Base-by-base conservation (phyloP, 352 stramenopile genomes). In the Phytophthora meadii region DNA sequence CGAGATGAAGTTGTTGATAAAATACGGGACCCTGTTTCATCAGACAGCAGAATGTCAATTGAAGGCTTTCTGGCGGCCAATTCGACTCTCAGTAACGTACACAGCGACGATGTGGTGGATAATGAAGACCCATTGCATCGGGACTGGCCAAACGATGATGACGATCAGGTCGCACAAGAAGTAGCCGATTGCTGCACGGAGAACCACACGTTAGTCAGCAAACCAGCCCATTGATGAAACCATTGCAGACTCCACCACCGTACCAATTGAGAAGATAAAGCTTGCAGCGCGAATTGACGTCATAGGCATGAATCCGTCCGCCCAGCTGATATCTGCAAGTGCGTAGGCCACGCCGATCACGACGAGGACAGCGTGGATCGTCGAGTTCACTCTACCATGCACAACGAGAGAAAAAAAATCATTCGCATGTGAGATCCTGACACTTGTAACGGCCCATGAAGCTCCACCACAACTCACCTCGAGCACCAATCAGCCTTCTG, bases 1-100 rank as follows among this genome's bases (percentile, higher is more conserved):
- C 46, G 87, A 87, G 15, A 91, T 64, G 54, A 94, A 94, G 68
- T 94, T 94, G 81, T 94, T 93, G 71, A 94, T 91, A 10, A 87
- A 80, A 64, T 94, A 94, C 34, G 87, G 87, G 9, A 93, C 63
- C 11, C 85, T 93, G 57, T 34, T 22, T 5, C 5, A 41, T 17
- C 11, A 40, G 32, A 42, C 14, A 69, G 15, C 24, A 49, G 6
- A 34, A 22, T 32, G 19, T 54, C 22, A 50, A 24, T 41, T 49
- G 27, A 45, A 24, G 28, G 8, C n/a, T 17, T n/a, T 14, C 15
- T 52, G 27, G 25, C 36, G 15, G 7, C 2, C 25, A 24, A 10
- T n/a, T 39, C 5, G 58, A 42, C 32, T 32, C 19, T n/a, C 19
- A 53, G 28, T 9, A 41, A 81, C 85, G 59, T 87, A 93, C 85